Evolutionary conservation across 306 rosid species (phyloP).

Genomic region (Citrullus colocynthis): DNA sequence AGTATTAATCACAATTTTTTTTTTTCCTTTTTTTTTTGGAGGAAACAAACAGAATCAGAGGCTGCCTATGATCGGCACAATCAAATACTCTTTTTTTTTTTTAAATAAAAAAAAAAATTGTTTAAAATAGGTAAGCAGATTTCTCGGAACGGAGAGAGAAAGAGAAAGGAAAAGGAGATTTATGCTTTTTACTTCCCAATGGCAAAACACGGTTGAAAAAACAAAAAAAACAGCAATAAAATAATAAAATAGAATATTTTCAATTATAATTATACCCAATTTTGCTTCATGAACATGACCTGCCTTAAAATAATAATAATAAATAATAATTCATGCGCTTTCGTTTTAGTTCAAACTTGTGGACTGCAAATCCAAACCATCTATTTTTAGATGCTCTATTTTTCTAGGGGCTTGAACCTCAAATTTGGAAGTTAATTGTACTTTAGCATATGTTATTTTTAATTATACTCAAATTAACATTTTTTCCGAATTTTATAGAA

Average conservation of each 20-base stretch:
- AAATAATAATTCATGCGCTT: too few relatives aligned
- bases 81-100: neutral
- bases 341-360: too few relatives aligned
- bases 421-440: too few relatives aligned
- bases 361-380: too few relatives aligned
- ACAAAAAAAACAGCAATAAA: neutral
- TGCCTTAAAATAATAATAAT: too few relatives aligned
- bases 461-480: too few relatives aligned
- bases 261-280: neutral
- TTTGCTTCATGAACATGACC: neutral
- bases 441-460: too few relatives aligned
- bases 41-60: slow-evolving; percentile 17
- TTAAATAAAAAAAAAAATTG: neutral
- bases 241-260: neutral
- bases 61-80: slow-evolving; percentile 30
- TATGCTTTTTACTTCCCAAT: slow-evolving; percentile 8
- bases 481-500: too few relatives aligned
- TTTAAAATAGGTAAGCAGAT: slow-evolving; percentile 22
- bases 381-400: too few relatives aligned
- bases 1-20: slow-evolving; percentile 13
- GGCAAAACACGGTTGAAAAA: neutral
- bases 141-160: slow-evolving; percentile 19
- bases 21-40: neutral
- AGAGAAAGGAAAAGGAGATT: slow-evolving; percentile 4
- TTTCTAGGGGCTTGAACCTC: too few relatives aligned